Percentiles rank a stretch among this genome's conserved stretches.
Evolutionary conservation across 2,329 filamentous ascomycete genomes (phyloP).

Genomic region (Colletotrichum higginsianum): DNA sequence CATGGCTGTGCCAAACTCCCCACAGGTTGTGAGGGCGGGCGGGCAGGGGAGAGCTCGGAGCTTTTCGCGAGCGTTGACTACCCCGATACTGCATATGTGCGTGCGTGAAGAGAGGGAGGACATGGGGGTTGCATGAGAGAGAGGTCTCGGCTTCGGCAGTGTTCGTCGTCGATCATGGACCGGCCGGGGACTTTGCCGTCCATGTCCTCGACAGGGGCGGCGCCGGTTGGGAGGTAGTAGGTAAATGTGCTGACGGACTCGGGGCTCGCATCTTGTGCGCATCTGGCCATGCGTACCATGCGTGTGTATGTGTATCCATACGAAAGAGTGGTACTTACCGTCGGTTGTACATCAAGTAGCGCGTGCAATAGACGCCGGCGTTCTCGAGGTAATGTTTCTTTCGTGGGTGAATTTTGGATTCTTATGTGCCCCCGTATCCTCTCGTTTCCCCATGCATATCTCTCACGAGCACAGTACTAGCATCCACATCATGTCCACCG

Average conservation of each 20-base stretch:
- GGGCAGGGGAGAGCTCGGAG: slow-evolving; percentile 9
- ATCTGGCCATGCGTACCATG: no score
- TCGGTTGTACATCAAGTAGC: background rate
- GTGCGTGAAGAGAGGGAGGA: slow-evolving; percentile 10
- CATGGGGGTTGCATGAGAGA: background rate
- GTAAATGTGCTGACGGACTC: background rate
- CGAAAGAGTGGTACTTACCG: background rate
- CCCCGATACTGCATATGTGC: background rate
- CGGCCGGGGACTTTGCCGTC: slow-evolving; percentile 13
- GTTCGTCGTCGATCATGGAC: slow-evolving; percentile 31
- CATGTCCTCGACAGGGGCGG: slow-evolving; percentile 9
- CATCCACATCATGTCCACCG: no score
- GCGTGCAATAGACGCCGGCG: background rate
- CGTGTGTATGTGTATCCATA: no score
- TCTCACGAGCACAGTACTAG: no score
- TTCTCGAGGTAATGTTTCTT: no score
- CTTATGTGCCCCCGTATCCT: no score
- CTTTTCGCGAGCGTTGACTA: slow-evolving; percentile 5
- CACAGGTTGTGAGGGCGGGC: background rate
- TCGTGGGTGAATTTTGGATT: no score
- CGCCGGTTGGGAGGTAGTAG: background rate
- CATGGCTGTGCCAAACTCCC: background rate
- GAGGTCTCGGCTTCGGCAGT: slow-evolving; percentile 34
- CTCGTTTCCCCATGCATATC: no score
- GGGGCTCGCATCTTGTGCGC: no score